phyloP scores from a whole-genome alignment of 441 rosid species.

The Populus hybrid region DNA sequence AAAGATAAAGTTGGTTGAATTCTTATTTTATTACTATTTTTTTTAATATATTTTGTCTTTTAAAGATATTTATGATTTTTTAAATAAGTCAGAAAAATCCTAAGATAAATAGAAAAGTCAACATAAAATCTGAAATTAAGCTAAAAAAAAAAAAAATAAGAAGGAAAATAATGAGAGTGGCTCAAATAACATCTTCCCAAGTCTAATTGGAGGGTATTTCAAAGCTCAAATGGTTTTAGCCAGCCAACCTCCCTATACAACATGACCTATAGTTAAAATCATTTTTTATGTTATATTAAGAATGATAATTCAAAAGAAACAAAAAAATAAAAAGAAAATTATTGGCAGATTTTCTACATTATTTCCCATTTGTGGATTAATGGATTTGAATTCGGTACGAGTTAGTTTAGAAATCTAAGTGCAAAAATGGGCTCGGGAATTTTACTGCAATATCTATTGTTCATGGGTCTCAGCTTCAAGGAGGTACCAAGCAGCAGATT shows the following conservation, averaged over 20 bases:
- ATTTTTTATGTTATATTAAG: not conserved
- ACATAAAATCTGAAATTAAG: too few species aligned
- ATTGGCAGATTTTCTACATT: not conserved
- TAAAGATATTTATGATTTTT: too few species aligned
- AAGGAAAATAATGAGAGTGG: too few species aligned
- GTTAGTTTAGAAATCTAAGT: not conserved
- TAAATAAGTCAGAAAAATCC: not conserved
- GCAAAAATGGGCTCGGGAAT: not conserved
- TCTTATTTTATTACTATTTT: too few species aligned
- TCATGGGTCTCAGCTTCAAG: conserved; percentile 53
- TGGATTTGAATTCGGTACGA: not conserved
- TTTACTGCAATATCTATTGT: not conserved
- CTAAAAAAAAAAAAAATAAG: too few species aligned
- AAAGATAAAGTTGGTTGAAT: too few species aligned
- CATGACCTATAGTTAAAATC: not conserved
- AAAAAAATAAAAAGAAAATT: not conserved
- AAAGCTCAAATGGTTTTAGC: too few species aligned
- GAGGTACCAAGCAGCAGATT: conserved; percentile 86
- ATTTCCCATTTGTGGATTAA: not conserved
- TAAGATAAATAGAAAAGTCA: not conserved
- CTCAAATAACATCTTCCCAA: too few species aligned
- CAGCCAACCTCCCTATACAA: too few species aligned
- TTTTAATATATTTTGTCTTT: too few species aligned
- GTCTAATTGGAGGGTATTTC: too few species aligned
- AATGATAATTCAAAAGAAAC: not conserved